These are phyloP conservation scores for Amanita thiersii DNA, from an alignment of 768 basidiomycete genomes.

Conservation along the genomic window DNA sequence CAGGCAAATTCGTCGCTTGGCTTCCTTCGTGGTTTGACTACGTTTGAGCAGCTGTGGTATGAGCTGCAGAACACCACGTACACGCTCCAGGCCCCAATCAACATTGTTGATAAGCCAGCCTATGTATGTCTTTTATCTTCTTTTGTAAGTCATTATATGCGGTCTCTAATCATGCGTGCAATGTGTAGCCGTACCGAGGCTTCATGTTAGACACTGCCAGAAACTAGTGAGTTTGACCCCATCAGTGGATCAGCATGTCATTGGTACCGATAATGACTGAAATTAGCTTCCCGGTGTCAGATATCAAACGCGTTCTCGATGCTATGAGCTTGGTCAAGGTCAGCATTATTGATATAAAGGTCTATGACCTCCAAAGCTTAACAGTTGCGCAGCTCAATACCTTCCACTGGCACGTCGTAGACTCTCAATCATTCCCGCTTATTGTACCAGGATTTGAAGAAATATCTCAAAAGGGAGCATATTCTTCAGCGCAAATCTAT, in stretches of 20 bases:
- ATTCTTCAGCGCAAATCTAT: constrained; percentile 49
- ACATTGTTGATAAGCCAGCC: constrained; percentile 54
- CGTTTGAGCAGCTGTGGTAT: constrained; percentile 69
- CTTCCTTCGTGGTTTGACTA: constrained; percentile 64
- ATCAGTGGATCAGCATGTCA: constrained; percentile 1
- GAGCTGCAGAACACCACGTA: constrained; percentile 42
- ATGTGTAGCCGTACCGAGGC: constrained; percentile 57
- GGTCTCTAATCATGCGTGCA: neutral
- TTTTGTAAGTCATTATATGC: neutral
- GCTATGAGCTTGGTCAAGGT: constrained; percentile 76
- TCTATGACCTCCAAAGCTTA: neutral
- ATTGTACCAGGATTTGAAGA: constrained; percentile 51
- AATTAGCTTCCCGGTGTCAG: constrained; percentile 48
- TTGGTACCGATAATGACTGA: neutral
- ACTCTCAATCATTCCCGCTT: constrained; percentile 78
- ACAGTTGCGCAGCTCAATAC: constrained; percentile 45
- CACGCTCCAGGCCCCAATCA: constrained; percentile 46
- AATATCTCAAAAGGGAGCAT: constrained; percentile 59
- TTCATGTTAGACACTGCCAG: constrained; percentile 76
- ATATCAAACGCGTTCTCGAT: constrained; percentile 63
- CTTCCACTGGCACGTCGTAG: constrained; percentile 82
- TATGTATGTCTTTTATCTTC: constrained; percentile 46
- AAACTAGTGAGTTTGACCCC: constrained; percentile 43
- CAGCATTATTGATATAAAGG: constrained; percentile 24
- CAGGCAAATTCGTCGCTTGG: constrained; percentile 60